A percentile compares a stretch with the other conserved stretches of the same genome.
These are phyloP conservation scores for Plasmopara halstedii DNA, from an alignment of 352 stramenopile species.

Conservation along the genomic window DNA sequence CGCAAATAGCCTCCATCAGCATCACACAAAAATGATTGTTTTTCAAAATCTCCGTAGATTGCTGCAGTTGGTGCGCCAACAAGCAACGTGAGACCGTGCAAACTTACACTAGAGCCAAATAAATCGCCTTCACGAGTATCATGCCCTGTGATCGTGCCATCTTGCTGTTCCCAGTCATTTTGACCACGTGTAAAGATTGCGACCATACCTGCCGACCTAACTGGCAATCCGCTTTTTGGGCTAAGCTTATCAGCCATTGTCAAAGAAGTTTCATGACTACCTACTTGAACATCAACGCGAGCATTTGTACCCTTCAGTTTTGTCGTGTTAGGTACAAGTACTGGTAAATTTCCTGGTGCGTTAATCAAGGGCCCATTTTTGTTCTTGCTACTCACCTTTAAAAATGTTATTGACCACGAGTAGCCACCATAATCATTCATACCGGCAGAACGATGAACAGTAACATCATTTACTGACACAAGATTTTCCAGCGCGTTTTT, in stretches of 20 bases:
- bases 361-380: slow-evolving; percentile 63
- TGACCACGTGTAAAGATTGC: slow-evolving; percentile 57
- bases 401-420: slow-evolving; percentile 80
- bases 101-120: slow-evolving; percentile 67
- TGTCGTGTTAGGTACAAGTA: slow-evolving; percentile 40
- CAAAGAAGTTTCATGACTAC: slow-evolving; percentile 36
- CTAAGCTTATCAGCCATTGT: slow-evolving; percentile 20
- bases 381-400: slow-evolving; percentile 71
- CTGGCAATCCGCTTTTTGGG: slow-evolving; percentile 47
- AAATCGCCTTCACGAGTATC: slow-evolving; percentile 61
- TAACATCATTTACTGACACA: slow-evolving; percentile 59
- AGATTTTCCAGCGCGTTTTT: slow-evolving; percentile 59
- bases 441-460: slow-evolving; percentile 43
- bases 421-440: slow-evolving; percentile 76
- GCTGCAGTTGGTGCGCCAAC: slow-evolving; percentile 58
- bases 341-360: slow-evolving; percentile 58
- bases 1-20: slow-evolving; percentile 64
- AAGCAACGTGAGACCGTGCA: slow-evolving; percentile 42
- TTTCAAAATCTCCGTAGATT: slow-evolving; percentile 67
- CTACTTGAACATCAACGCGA: slow-evolving; percentile 39
- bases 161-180: slow-evolving; percentile 75
- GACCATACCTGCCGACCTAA: slow-evolving; percentile 45
- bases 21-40: slow-evolving; percentile 64
- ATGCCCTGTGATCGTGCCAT: slow-evolving; percentile 33
- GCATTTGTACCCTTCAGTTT: slow-evolving; percentile 57